These are phyloP conservation scores for Pestalotiopsis sp. DNA, from an alignment of 2,329 filamentous ascomycete species.

Conservation along the genomic window DNA sequence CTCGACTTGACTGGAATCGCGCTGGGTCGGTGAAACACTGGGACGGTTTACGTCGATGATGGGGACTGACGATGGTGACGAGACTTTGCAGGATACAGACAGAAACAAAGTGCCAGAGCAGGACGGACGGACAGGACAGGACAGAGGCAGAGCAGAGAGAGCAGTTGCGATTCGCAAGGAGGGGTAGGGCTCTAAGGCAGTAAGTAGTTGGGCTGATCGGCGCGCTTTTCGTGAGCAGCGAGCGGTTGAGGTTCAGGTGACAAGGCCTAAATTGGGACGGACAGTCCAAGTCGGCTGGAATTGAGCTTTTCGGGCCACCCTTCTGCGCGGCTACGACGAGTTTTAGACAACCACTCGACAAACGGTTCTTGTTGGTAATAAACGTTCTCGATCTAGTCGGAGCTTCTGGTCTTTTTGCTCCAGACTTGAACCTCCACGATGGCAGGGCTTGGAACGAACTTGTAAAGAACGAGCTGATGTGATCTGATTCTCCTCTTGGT, in stretches of 20 bases:
- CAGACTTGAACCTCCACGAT: too few species aligned
- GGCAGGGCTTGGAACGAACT: too few species aligned
- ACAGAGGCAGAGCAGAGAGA: background rate
- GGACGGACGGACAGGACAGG: too few species aligned
- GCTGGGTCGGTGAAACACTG: background rate
- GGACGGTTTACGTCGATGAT: background rate
- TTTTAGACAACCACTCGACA: background rate
- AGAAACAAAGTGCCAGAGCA: background rate
- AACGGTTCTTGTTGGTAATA: background rate
- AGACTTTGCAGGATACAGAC: conserved; percentile 4
- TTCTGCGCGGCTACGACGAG: background rate
- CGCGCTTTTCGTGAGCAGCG: conserved; percentile 9
- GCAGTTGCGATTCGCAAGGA: conserved; percentile 13
- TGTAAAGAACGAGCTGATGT: too few species aligned
- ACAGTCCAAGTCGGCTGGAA: conserved; percentile 7
- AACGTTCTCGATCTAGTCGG: background rate
- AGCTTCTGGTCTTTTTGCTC: too few species aligned
- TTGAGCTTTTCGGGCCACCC: background rate
- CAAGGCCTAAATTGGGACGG: conserved; percentile 14
- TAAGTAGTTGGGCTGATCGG: conserved; percentile 1
- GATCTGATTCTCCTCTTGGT: too few species aligned
- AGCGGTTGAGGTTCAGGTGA: conserved; percentile 4
- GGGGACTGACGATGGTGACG: conserved; percentile 9
- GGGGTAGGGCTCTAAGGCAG: conserved; percentile 12
- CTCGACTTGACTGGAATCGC: background rate